Evolutionary conservation across 768 basidiomycete species (phyloP).

Genomic region (Gyrodon lividus): DNA sequence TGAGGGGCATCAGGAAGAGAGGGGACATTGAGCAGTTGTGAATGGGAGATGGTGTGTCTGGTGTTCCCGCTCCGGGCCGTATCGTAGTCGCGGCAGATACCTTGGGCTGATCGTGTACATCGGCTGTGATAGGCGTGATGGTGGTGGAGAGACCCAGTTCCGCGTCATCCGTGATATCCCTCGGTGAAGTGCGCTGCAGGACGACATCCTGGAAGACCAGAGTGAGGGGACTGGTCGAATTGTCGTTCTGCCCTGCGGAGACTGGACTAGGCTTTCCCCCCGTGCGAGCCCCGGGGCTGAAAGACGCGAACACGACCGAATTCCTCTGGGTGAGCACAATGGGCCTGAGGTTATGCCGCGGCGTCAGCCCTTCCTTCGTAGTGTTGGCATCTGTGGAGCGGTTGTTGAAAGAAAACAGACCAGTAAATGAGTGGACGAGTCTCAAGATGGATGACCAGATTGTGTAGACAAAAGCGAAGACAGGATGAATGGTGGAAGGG

Average conservation of each 20-base stretch:
- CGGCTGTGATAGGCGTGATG: neutral
- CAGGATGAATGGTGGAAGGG: neutral
- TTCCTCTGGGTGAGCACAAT: conserved; percentile 18
- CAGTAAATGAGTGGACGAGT: conserved; percentile 28
- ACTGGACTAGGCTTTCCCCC: neutral
- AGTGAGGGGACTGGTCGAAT: neutral
- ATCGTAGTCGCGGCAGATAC: neutral
- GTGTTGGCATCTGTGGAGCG: conserved; percentile 11
- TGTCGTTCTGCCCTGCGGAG: neutral
- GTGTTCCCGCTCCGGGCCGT: conserved; percentile 5
- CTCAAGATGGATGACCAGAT: conserved; percentile 26
- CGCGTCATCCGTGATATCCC: conserved; percentile 10
- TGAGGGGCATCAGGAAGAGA: conserved; percentile 18
- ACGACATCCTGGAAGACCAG: neutral
- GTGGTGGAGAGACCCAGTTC: conserved; percentile 17
- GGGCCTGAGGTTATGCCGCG: conserved; percentile 18
- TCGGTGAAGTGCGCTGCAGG: conserved; percentile 19
- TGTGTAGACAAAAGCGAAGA: conserved; percentile 17
- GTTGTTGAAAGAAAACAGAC: conserved; percentile 17
- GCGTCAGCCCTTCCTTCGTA: too few species aligned
- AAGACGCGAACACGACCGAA: conserved; percentile 1
- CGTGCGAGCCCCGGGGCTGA: neutral
- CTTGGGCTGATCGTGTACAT: neutral
- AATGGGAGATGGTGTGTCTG: conserved; percentile 11
- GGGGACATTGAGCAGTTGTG: neutral